phyloP scores from a whole-genome alignment of 169 alveolate species.

The Cytauxzoon felis region DNA sequence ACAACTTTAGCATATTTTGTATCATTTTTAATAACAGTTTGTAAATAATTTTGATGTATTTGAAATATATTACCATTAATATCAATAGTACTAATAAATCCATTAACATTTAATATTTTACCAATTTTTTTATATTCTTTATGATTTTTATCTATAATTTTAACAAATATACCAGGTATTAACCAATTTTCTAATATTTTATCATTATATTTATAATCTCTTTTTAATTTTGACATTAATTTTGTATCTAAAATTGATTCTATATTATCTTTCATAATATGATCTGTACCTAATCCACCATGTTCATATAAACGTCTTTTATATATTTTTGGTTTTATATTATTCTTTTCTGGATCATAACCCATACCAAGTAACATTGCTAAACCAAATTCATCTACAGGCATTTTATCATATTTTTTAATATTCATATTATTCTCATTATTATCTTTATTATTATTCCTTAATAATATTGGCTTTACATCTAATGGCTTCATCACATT shows the following conservation, averaged over 20 bases:
- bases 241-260: slow-evolving; percentile 21
- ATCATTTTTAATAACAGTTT: slow-evolving; percentile 37
- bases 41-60: slow-evolving; percentile 2
- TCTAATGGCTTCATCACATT: slow-evolving; percentile 21
- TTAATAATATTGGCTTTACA: slow-evolving; percentile 31
- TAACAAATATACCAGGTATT: slow-evolving; percentile 31
- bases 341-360: slow-evolving; percentile 56
- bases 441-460: background rate
- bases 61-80: background rate
- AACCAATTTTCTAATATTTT: slow-evolving; percentile 1
- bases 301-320: slow-evolving; percentile 50
- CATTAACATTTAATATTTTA: background rate
- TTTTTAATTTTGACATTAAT: slow-evolving; percentile 42
- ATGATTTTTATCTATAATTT: slow-evolving; percentile 25
- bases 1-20: slow-evolving; percentile 39
- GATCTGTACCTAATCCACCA: slow-evolving; percentile 67
- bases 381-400: slow-evolving; percentile 66
- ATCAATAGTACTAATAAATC: background rate
- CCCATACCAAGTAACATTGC: slow-evolving; percentile 77
- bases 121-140: slow-evolving; percentile 28
- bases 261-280: slow-evolving; percentile 48
- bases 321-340: slow-evolving; percentile 48
- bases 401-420: slow-evolving; percentile 53
- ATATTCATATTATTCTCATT: background rate
- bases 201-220: slow-evolving; percentile 30